phyloP scores from a whole-genome alignment of 2,329 filamentous ascomycete genomes.

The Sporothrix luriei region DNA sequence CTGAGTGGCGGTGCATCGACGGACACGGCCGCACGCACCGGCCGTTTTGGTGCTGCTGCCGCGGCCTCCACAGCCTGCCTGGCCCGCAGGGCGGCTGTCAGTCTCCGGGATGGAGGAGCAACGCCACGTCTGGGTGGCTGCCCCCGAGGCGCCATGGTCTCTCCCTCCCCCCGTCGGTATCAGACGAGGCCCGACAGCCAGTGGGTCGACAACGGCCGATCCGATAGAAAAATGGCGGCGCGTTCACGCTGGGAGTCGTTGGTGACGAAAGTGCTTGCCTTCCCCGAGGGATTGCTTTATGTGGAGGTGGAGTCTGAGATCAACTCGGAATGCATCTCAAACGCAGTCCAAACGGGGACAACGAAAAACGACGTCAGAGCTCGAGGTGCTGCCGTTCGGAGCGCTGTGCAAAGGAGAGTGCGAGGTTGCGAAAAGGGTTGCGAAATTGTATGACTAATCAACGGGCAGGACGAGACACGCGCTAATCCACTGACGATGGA shows the following conservation, averaged over 20 bases:
- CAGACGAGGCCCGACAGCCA: no score
- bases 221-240: neutral
- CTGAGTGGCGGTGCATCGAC: conserved; percentile 35
- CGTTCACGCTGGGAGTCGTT: neutral
- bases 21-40: conserved; percentile 20
- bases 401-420: neutral
- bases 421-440: no score
- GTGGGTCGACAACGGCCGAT: neutral
- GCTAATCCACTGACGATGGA: no score
- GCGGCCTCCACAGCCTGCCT: conserved; percentile 9
- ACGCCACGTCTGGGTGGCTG: neutral
- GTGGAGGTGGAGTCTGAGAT: neutral
- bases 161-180: no score
- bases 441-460: no score
- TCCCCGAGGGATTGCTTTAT: neutral
- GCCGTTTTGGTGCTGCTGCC: neutral
- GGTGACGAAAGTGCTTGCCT: neutral
- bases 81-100: neutral
- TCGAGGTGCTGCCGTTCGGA: neutral
- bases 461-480: no score
- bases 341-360: neutral
- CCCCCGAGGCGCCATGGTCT: neutral
- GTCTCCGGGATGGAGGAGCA: neutral
- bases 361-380: neutral
- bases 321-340: neutral